These are phyloP conservation scores for Uncinocarpus reesii DNA, from an alignment of 2,329 filamentous ascomycete species.

Conservation along the genomic window DNA sequence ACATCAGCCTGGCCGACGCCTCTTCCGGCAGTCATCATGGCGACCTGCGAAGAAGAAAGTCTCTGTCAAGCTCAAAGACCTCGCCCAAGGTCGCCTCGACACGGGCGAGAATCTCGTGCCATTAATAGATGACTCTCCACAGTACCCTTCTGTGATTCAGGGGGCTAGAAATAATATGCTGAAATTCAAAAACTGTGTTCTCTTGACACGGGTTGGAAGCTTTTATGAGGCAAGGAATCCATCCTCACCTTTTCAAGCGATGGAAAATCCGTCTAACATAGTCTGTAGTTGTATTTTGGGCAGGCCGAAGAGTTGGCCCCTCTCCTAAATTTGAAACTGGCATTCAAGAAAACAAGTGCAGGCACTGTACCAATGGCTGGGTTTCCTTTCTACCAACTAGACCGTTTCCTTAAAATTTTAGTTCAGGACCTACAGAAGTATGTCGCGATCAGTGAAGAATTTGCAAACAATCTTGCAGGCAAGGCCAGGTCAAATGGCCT, in stretches of 20 bases:
- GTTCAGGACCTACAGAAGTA: constrained; percentile 85
- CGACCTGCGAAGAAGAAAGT: constrained; percentile 32
- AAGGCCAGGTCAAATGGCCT: constrained; percentile 66
- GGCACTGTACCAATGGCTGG: constrained; percentile 84
- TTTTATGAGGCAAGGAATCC: constrained; percentile 64
- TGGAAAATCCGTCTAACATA: constrained; percentile 1
- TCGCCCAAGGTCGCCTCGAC: constrained; percentile 48
- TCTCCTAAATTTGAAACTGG: constrained; percentile 76
- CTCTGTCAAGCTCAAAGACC: constrained; percentile 36
- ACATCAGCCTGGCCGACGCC: neutral
- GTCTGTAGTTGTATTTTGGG: constrained; percentile 67
- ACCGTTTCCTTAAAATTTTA: constrained; percentile 82
- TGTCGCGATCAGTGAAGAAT: constrained; percentile 91
- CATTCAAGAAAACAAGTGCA: constrained; percentile 65
- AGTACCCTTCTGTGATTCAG: constrained; percentile 78
- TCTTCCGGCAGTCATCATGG: constrained; percentile 4
- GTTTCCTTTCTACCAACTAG: constrained; percentile 86
- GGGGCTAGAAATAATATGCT: constrained; percentile 83
- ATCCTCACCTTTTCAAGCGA: neutral
- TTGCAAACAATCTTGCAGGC: constrained; percentile 59
- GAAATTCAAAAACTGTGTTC: constrained; percentile 79
- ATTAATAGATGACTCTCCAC: constrained; percentile 40
- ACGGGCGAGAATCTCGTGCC: constrained; percentile 34
- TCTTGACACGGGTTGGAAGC: constrained; percentile 83
- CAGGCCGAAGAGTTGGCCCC: constrained; percentile 85